Conservation (phyloP, 345 rosid species). For the Aegle marmelos region DNA sequence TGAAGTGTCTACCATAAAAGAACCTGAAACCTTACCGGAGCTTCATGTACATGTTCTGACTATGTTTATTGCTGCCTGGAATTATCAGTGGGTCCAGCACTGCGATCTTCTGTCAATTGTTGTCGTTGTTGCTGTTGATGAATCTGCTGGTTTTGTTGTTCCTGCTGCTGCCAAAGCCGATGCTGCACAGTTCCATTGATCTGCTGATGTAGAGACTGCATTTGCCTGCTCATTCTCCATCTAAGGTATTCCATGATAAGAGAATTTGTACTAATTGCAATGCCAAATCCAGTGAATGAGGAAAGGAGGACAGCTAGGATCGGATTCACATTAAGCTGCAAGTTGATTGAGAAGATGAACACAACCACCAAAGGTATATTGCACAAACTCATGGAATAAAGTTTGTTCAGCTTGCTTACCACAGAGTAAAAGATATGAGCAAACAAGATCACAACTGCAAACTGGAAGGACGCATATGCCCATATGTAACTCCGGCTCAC, state of each 20-base stretch:
- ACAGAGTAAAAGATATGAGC: conserved; percentile 58
- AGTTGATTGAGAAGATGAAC: neutral
- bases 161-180: conserved; percentile 17
- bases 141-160: conserved; percentile 7
- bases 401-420: conserved; percentile 30
- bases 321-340: conserved; percentile 51
- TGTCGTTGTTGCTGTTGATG: conserved; percentile 8
- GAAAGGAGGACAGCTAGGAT: conserved; percentile 51
- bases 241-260: conserved; percentile 49
- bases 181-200: conserved; percentile 21
- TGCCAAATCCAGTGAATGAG: conserved; percentile 53
- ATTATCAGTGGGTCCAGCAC: conserved; percentile 6
- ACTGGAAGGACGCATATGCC: conserved; percentile 63
- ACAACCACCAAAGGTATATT: neutral
- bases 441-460: conserved; percentile 54
- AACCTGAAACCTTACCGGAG: neutral
- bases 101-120: conserved; percentile 11
- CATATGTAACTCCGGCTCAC: conserved; percentile 60
- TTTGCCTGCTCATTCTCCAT: conserved; percentile 44
- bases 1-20: neutral
- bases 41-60: neutral
- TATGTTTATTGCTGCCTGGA: conserved; percentile 9
- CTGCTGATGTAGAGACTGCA: conserved; percentile 17
- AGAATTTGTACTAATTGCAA: conserved; percentile 55
- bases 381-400: neutral